Evolutionary conservation across 768 basidiomycete genomes (phyloP), one percentile per base, ranked within the genome.

Genomic region (Fomitopsis serialis): DNA sequence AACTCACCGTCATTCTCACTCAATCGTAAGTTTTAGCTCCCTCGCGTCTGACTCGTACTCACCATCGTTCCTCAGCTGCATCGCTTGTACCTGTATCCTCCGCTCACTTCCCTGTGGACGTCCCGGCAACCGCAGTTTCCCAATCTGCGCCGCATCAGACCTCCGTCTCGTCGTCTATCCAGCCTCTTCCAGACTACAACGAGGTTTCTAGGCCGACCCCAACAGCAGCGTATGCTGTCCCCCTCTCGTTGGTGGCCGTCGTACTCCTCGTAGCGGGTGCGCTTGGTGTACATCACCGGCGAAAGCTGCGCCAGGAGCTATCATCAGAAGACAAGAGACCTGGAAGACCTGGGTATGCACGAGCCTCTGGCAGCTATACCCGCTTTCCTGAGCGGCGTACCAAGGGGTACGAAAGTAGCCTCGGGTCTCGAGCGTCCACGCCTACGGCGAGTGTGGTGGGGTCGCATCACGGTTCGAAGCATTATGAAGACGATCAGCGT

Each of bases 161-260:
- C 5, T 11, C 25, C 42, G 22, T 47, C 19, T 19, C 55, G 13
- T 45, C 42, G 36, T 24, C 21, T n/a, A 47, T 50, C 15, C 53
- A 48, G 19, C 11, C 51, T 17, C 47, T 54, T 24, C 61, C 62
- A 24, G 43, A 61, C 8, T 56, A 64, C 45, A 59, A 59, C 24
- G 61, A 61, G 8, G 55, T 56, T 2, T 62, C 50, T 45, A 46
- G 46, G 21, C 62, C 67, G 10, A 55, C 63, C 2, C 66, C 70
- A 9, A 53, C 58, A 34, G 70, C 68, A 1, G 68, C 70, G 7
- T 57, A 68, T 32, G 70, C 68, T 27, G 65, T 72, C 19, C 70
- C 70, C 1, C 66, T 72, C 42, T 59, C 68, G 13, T 61, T 72
- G 45, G 63, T 68, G 5, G 65, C 55, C 35, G 53, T 58, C 10